Percentiles rank a stretch among this genome's conserved stretches.
Evolutionary conservation across 768 basidiomycete species (phyloP).

Genomic region (Hygrophoropsis aurantiaca): DNA sequence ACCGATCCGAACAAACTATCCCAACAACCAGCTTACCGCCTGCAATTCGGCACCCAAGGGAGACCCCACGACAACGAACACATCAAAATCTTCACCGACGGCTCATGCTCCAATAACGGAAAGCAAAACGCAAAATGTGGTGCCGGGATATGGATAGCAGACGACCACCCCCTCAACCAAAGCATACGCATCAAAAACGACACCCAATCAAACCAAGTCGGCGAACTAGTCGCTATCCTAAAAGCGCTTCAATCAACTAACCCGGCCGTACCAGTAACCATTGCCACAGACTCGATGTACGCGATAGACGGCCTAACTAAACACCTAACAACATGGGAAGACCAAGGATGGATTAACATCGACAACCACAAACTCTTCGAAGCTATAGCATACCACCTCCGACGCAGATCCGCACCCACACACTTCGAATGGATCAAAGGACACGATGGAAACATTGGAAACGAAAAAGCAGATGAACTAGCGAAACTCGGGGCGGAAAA

Average conservation of each 20-base stretch:
- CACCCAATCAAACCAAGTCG: conserved; percentile 19
- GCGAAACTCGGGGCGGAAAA: conserved; percentile 14
- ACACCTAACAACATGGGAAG: conserved; percentile 2
- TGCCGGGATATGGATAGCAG: conserved; percentile 15
- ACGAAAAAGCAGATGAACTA: conserved; percentile 24
- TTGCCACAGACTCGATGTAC: conserved; percentile 15
- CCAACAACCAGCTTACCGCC: neutral
- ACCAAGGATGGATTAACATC: conserved; percentile 10
- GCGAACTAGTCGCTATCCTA: conserved; percentile 15
- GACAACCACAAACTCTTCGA: conserved; percentile 9
- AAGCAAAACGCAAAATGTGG: conserved; percentile 14
- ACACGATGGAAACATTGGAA: conserved; percentile 15
- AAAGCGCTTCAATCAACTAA: conserved; percentile 2
- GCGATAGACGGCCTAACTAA: conserved; percentile 11
- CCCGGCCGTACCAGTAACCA: neutral
- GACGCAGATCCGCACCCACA: conserved; percentile 14
- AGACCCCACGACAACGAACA: neutral
- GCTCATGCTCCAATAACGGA: conserved; percentile 13
- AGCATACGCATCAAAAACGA: conserved; percentile 2
- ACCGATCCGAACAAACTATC: neutral
- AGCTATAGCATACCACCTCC: conserved; percentile 2
- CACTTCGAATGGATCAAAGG: conserved; percentile 28
- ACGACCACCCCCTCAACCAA: conserved; percentile 8
- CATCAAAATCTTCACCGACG: conserved; percentile 11
- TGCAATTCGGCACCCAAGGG: neutral